These are phyloP conservation scores for Stipa capillata DNA, from an alignment of 176 grass and related monocot genomes.

Conservation along the genomic window DNA sequence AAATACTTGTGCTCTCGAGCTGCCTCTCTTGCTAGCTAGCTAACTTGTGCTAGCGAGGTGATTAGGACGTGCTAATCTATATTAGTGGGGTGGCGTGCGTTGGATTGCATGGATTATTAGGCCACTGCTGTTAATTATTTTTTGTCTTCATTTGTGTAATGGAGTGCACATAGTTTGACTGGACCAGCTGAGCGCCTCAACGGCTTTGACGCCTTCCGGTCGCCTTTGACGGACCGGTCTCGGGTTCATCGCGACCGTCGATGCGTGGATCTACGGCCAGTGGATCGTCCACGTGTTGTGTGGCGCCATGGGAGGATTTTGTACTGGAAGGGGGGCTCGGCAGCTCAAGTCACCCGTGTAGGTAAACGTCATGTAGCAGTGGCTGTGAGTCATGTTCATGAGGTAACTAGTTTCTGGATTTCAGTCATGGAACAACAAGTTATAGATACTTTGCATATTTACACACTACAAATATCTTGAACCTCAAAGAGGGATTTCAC, in stretches of 20 bases:
- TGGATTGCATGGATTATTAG: neutral
- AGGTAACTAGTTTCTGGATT: too few relatives aligned
- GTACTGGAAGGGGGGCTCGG: too few relatives aligned
- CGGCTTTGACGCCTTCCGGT: slow-evolving; percentile 4
- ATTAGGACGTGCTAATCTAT: neutral
- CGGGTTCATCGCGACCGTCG: neutral
- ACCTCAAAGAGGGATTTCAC: too few relatives aligned
- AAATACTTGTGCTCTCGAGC: neutral
- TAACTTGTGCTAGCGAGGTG: neutral
- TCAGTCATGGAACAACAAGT: too few relatives aligned
- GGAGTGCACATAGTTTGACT: slow-evolving; percentile 29
- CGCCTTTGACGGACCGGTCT: neutral
- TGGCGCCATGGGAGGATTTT: too few relatives aligned
- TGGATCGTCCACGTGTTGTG: too few relatives aligned
- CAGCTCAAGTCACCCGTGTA: neutral
- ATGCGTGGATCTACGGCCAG: neutral
- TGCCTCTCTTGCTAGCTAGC: too few relatives aligned
- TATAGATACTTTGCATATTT: too few relatives aligned
- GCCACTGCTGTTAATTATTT: neutral
- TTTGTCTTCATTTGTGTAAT: neutral
- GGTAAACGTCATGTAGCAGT: neutral
- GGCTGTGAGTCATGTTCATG: neutral
- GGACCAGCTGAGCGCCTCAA: neutral
- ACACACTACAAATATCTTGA: too few relatives aligned
- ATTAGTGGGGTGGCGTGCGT: neutral